Evolutionary conservation across 2,329 filamentous ascomycete species (phyloP), one percentile per base, ranked within the genome.

Genomic region (Aspergillus sp.): DNA sequence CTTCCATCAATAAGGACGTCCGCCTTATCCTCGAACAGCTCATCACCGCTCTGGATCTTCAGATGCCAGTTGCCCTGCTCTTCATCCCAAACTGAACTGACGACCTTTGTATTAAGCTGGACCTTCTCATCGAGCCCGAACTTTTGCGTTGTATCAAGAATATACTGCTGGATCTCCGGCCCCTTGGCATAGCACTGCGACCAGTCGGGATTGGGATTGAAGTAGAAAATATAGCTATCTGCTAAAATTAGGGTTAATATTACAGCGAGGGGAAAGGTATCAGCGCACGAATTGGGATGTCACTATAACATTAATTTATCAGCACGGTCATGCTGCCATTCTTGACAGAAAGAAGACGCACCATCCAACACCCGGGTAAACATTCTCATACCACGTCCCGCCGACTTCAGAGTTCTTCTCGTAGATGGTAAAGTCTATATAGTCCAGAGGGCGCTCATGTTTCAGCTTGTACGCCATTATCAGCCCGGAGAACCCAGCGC

Each of bases 101-200:
- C 62, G 8, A 55, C 7, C n/a, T 67, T 69, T 39, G 72, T 72
- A 13, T 22, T 41, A 17, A 53, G 39, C 13, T 38, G 38, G 18
- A 79, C 64, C 34, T 75, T 69, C 17, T 71, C 64, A 39, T 73
- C 71, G 0, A 78, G 67, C 9, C 70, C 65, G 42, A 74, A 74
- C 59, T 78, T 77, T 39, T 65, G 68, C 4, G 72, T 74, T 7
- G 68, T 68, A 2, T 65, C 58, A 43, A 74, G 65, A 66, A 78
- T 74, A 57, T 80, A 80, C 20, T 74, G 68, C n/a, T 70, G 68
- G 26, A 80, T 79, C 60, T 79, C 76, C n/a, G 63, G 61, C 1
- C 72, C 72, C 6, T 64, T 66, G 2, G 74, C 74, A 50, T 77
- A 80, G 44, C 75, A 75, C 11, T 73, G 68, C 0, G 71, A 73